These are phyloP conservation scores for Colletotrichum godetiae DNA, from an alignment of 2,329 filamentous ascomycete genomes.

Conservation along the genomic window DNA sequence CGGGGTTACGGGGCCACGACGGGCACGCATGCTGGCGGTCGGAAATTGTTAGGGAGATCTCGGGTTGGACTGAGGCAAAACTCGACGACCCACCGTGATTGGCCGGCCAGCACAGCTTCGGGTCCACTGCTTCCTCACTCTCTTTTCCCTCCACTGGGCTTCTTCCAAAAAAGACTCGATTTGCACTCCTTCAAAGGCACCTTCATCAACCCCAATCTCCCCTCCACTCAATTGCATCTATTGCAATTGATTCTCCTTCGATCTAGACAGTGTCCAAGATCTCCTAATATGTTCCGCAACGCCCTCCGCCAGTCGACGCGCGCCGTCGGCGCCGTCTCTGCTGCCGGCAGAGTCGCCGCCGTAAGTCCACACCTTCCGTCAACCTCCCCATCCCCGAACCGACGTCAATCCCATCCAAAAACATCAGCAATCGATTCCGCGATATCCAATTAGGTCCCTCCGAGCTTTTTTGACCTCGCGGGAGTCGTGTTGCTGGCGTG, in stretches of 20 bases:
- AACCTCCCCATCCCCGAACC: slow-evolving; percentile 49
- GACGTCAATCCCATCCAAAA: slow-evolving; percentile 59
- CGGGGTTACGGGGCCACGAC: slow-evolving; percentile 25
- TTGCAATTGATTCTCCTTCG: slow-evolving; percentile 72
- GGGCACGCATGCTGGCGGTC: slow-evolving; percentile 23
- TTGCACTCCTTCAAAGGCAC: slow-evolving; percentile 59
- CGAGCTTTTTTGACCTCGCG: slow-evolving; percentile 51
- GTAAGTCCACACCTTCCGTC: slow-evolving; percentile 73
- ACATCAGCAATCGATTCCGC: slow-evolving; percentile 50
- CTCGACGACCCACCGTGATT: slow-evolving; percentile 26
- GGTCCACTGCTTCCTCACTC: slow-evolving; percentile 44
- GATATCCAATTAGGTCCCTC: slow-evolving; percentile 48
- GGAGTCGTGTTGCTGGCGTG: slow-evolving; percentile 31
- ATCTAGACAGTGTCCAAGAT: slow-evolving; percentile 62
- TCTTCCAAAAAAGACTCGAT: slow-evolving; percentile 55
- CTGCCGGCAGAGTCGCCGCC: slow-evolving; percentile 88
- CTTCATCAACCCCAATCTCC: slow-evolving; percentile 66
- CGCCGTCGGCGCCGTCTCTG: slow-evolving; percentile 93
- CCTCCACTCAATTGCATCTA: slow-evolving; percentile 71
- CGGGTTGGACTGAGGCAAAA: slow-evolving; percentile 38
- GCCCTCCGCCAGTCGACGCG: slow-evolving; percentile 97
- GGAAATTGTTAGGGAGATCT: slow-evolving; percentile 38
- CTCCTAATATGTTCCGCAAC: slow-evolving; percentile 92
- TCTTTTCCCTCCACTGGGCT: slow-evolving; percentile 55
- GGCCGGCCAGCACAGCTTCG: slow-evolving; percentile 25